Conservation (phyloP, 1,139 yeast genomes). For the Kurtzmaniella quercitrusa region DNA sequence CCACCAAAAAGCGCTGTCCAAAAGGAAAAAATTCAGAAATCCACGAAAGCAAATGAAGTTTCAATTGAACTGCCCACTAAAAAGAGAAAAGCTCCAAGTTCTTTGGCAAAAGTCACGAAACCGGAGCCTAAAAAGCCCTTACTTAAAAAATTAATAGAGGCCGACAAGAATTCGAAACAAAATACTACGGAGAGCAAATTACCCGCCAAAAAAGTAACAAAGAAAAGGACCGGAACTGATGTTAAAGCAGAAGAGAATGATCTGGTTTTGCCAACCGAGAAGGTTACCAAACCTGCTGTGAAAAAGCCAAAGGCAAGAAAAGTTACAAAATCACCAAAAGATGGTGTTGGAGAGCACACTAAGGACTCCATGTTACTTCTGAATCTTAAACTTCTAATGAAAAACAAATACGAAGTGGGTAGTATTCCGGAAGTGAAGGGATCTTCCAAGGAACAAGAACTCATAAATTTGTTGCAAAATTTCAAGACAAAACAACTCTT, state of each 20-base stretch:
- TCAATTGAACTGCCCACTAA: background rate
- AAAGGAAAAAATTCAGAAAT: background rate
- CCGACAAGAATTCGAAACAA: constrained; percentile 1
- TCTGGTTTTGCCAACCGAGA: background rate
- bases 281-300: constrained; percentile 2
- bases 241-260: constrained; percentile 1
- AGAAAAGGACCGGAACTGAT: constrained; percentile 6
- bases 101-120: background rate
- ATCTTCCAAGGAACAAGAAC: background rate
- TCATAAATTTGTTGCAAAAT: constrained; percentile 13
- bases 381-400: background rate
- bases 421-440: background rate
- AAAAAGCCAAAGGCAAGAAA: constrained; percentile 1
- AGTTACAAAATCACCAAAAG: background rate
- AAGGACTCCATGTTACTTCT: background rate
- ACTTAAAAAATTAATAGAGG: background rate
- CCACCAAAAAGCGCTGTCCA: background rate
- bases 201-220: constrained; percentile 3
- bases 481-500: constrained; percentile 17
- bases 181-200: background rate
- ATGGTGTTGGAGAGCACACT: background rate
- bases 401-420: background rate
- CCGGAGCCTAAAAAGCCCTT: background rate
- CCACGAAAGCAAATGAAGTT: background rate
- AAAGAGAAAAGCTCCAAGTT: background rate